Evolutionary conservation across 2,329 filamentous ascomycete genomes (phyloP).

Genomic region (Sphaerulina musiva): DNA sequence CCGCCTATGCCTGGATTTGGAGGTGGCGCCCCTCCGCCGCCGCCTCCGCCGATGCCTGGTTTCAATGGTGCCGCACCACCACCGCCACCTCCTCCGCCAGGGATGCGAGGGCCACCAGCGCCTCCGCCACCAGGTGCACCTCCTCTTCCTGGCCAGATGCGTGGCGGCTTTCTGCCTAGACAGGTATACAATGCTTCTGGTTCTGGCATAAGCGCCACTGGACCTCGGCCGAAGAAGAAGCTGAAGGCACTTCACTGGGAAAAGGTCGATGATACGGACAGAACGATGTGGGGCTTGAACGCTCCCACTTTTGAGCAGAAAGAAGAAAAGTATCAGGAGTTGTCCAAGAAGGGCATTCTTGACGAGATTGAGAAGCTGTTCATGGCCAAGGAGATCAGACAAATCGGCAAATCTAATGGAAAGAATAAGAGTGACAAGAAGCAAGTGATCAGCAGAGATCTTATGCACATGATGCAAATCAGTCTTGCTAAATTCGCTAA

Average conservation of each 20-base stretch:
- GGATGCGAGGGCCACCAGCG: slow-evolving; percentile 50
- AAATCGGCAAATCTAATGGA: slow-evolving; percentile 60
- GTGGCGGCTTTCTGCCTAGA: slow-evolving; percentile 68
- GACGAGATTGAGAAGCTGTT: slow-evolving; percentile 98
- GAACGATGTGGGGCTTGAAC: slow-evolving; percentile 87
- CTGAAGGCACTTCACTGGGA: slow-evolving; percentile 99
- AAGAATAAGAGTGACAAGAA: slow-evolving; percentile 88
- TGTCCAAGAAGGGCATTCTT: slow-evolving; percentile 88
- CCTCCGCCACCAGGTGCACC: slow-evolving; percentile 61
- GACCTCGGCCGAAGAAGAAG: slow-evolving; percentile 94
- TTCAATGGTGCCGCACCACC: slow-evolving; percentile 37
- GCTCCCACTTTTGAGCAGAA: slow-evolving; percentile 78
- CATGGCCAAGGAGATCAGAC: slow-evolving; percentile 93
- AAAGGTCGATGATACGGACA: slow-evolving; percentile 87
- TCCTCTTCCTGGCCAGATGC: slow-evolving; percentile 51
- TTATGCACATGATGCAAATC: slow-evolving; percentile 88
- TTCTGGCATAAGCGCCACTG: slow-evolving; percentile 64
- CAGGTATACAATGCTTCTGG: slow-evolving; percentile 48
- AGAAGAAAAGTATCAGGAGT: slow-evolving; percentile 91
- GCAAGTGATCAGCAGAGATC: slow-evolving; percentile 85
- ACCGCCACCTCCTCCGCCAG: slow-evolving; percentile 45
- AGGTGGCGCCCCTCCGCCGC: slow-evolving; percentile 39
- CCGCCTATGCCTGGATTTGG: slow-evolving; percentile 44
- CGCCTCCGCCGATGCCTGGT: slow-evolving; percentile 38
- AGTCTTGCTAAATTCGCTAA: slow-evolving; percentile 90